Percentiles rank a stretch among this genome's conserved stretches.
phyloP scores from a whole-genome alignment of 2,329 filamentous ascomycete genomes.

The Aspergillus sp. region DNA sequence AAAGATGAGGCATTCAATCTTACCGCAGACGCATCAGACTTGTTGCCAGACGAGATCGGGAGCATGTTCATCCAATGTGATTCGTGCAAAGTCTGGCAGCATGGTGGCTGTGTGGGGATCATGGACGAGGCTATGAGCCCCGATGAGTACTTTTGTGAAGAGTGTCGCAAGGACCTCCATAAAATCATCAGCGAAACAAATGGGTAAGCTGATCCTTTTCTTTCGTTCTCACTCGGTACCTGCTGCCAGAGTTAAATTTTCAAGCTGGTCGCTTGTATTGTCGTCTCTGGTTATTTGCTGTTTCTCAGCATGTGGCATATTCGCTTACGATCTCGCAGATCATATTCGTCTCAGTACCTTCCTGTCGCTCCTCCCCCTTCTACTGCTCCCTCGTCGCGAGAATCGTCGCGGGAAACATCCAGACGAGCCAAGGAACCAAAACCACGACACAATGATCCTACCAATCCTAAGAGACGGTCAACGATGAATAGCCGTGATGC shows the following conservation, averaged over 20 bases:
- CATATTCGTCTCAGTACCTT: slow-evolving; percentile 65
- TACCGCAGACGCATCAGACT: slow-evolving; percentile 61
- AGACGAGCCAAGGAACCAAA: slow-evolving; percentile 45
- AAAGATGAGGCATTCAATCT: slow-evolving; percentile 61
- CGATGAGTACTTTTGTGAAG: slow-evolving; percentile 97
- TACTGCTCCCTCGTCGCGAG: slow-evolving; percentile 47
- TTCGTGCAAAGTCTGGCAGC: slow-evolving; percentile 97
- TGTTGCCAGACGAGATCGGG: slow-evolving; percentile 78
- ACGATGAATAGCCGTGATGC: slow-evolving; percentile 98
- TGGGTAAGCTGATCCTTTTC: slow-evolving; percentile 65
- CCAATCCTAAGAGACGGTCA: slow-evolving; percentile 78
- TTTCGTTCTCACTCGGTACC: too few species aligned
- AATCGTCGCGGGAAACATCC: slow-evolving; percentile 44
- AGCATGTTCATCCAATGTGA: slow-evolving; percentile 98
- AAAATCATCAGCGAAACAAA: slow-evolving; percentile 76
- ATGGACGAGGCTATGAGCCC: slow-evolving; percentile 91
- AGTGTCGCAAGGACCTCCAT: slow-evolving; percentile 89
- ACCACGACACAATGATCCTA: slow-evolving; percentile 54
- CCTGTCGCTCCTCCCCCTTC: slow-evolving; percentile 56
- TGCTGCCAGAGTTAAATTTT: background rate
- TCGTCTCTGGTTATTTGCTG: too few species aligned
- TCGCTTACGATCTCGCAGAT: slow-evolving; percentile 49
- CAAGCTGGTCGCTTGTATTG: too few species aligned
- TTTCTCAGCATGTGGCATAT: slow-evolving; percentile 16
- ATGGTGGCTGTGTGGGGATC: slow-evolving; percentile 95